Conservation (phyloP, 768 basidiomycete genomes). For the Cantharellus anzutake region DNA sequence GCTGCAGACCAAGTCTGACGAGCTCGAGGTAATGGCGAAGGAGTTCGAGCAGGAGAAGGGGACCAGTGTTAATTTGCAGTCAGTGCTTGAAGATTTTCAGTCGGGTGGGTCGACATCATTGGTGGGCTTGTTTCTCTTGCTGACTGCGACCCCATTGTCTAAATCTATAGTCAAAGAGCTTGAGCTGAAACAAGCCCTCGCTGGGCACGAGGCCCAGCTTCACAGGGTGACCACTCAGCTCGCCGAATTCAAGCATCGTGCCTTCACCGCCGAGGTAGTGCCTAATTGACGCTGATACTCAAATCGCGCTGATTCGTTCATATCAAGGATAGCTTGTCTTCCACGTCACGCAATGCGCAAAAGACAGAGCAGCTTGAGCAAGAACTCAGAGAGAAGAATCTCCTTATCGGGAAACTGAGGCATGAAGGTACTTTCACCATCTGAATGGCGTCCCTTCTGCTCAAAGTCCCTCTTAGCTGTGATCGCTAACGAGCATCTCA, state of each 20-base stretch:
- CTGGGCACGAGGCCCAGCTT: constrained; percentile 64
- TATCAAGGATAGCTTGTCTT: constrained; percentile 53
- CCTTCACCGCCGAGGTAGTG: constrained; percentile 64
- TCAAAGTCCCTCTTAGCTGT: constrained; percentile 38
- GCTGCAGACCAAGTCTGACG: constrained; percentile 44
- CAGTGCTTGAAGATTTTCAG: constrained; percentile 91
- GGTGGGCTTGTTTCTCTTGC: background rate
- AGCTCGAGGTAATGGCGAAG: constrained; percentile 29
- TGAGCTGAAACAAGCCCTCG: constrained; percentile 69
- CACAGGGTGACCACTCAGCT: constrained; percentile 49
- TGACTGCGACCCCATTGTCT: constrained; percentile 7
- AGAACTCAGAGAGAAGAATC: constrained; percentile 87
- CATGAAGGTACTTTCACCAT: constrained; percentile 55
- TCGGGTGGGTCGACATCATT: constrained; percentile 34
- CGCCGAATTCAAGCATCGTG: constrained; percentile 81
- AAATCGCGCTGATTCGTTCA: background rate
- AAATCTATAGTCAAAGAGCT: constrained; percentile 57
- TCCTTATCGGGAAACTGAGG: constrained; percentile 85
- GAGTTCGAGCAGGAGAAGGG: constrained; percentile 52
- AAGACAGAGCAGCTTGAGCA: constrained; percentile 60
- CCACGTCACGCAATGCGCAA: constrained; percentile 43
- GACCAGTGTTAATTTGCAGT: constrained; percentile 68
- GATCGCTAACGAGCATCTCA: constrained; percentile 93
- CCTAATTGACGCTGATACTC: constrained; percentile 10
- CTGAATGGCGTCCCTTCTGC: constrained; percentile 2